Evolutionary conservation across 192 early-diverging fungal species (phyloP).

Genomic region (Phlyctochytrium arcticum): DNA sequence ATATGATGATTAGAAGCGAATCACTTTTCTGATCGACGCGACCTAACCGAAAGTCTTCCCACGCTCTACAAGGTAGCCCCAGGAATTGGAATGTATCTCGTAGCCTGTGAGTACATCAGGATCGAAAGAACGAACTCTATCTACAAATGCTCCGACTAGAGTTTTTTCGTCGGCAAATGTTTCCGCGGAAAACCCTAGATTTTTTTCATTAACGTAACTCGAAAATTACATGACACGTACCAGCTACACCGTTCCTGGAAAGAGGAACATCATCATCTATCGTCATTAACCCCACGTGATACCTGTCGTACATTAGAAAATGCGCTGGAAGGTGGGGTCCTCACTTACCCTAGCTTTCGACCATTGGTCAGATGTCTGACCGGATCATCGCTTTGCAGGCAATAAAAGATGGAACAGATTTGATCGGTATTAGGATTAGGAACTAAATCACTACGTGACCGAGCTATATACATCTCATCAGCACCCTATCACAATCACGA

Average conservation of each 20-base stretch:
- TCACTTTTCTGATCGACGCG: not conserved
- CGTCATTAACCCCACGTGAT: constrained; percentile 53
- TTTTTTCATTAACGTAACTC: not conserved
- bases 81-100: constrained; percentile 78
- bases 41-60: constrained; percentile 24
- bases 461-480: constrained; percentile 26
- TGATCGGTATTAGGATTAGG: constrained; percentile 70
- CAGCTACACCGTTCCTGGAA: constrained; percentile 24
- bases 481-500: no score
- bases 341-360: constrained; percentile 27
- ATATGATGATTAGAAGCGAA: not conserved
- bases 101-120: constrained; percentile 88
- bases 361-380: constrained; percentile 36
- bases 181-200: constrained; percentile 16
- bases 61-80: constrained; percentile 83
- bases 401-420: constrained; percentile 63
- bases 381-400: constrained; percentile 54
- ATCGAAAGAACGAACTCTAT: constrained; percentile 58
- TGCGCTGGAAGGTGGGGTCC: not conserved
- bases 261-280: constrained; percentile 25
- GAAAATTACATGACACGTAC: not conserved
- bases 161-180: constrained; percentile 49
- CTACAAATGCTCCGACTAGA: constrained; percentile 55
- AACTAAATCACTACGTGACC: constrained; percentile 37
- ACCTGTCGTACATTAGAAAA: constrained; percentile 16